Conservation (phyloP, 192 early-diverging fungal genomes). For the Coemansia sp. region DNA sequence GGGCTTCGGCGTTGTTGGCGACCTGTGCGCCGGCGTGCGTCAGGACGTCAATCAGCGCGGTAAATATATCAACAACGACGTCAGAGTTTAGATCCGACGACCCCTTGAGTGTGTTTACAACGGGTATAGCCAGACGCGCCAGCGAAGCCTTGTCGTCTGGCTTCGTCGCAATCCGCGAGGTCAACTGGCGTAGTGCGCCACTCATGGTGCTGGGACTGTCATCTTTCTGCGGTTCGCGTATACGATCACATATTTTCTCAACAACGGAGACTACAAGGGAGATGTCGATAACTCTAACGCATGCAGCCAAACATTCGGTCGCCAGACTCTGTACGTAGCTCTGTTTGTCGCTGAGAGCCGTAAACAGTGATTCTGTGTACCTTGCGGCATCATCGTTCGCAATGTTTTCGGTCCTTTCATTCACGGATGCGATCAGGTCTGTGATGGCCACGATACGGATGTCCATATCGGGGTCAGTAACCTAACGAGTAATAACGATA, state of each 20-base stretch:
- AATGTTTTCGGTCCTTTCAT: slow-evolving; percentile 4
- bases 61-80: slow-evolving; percentile 38
- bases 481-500: slow-evolving; percentile 8
- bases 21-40: slow-evolving; percentile 26
- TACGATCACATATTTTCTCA: slow-evolving; percentile 23
- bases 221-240: slow-evolving; percentile 4
- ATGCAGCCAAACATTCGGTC: slow-evolving; percentile 43
- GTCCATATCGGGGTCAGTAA: slow-evolving; percentile 38
- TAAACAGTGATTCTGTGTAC: slow-evolving; percentile 23
- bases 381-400: slow-evolving; percentile 25
- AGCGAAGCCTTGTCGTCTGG: slow-evolving; percentile 20
- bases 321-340: slow-evolving; percentile 52
- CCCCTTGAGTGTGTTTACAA: slow-evolving; percentile 23
- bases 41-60: slow-evolving; percentile 32
- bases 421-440: slow-evolving; percentile 30
- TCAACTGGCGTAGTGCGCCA: slow-evolving; percentile 34
- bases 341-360: slow-evolving; percentile 29
- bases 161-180: slow-evolving; percentile 23
- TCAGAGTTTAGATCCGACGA: slow-evolving; percentile 19
- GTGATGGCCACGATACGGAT: slow-evolving; percentile 43
- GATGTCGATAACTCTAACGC: slow-evolving; percentile 20
- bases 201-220: slow-evolving; percentile 30
- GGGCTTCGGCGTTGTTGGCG: slow-evolving; percentile 16
- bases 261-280: slow-evolving; percentile 15
- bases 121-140: slow-evolving; percentile 27